A percentile compares a stretch with the other conserved stretches of the same genome.
phyloP scores from a whole-genome alignment of 257 asterid genomes.

The Solanum medicagineum region DNA sequence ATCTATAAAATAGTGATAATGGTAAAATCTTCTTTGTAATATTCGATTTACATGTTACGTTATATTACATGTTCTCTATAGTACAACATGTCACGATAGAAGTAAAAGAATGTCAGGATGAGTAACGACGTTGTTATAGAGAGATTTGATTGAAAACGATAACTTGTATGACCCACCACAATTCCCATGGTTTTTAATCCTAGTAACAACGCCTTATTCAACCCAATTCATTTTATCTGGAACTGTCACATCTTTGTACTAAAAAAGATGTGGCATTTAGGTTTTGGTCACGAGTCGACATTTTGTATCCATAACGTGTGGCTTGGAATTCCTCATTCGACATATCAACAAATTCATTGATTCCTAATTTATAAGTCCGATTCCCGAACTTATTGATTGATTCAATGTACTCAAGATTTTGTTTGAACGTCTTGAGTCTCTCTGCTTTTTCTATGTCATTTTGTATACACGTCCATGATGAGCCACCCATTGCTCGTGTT shows the following conservation, averaged over 20 bases:
- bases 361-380: not conserved
- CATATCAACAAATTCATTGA: not conserved
- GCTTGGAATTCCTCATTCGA: not conserved
- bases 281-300: not conserved
- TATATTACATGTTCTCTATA: too few species aligned
- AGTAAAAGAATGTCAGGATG: too few species aligned
- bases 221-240: conserved; percentile 28
- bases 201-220: conserved; percentile 11
- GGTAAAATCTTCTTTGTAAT: too few species aligned
- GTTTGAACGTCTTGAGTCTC: conserved; percentile 1
- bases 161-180: conserved; percentile 1
- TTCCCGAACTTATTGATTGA: not conserved
- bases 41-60: too few species aligned
- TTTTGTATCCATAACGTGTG: not conserved
- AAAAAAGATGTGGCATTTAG: not conserved
- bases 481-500: conserved; percentile 20
- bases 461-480: conserved; percentile 15
- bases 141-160: not conserved
- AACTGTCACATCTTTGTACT: not conserved
- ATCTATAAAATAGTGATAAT: too few species aligned
- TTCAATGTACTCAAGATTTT: not conserved
- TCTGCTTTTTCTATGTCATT: conserved; percentile 8
- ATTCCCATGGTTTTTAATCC: conserved; percentile 2
- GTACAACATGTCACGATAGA: too few species aligned
- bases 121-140: too few species aligned